Percentiles rank a stretch among this genome's conserved stretches.
These are phyloP conservation scores for Boletus tylopilopsis DNA, from an alignment of 768 basidiomycete species.

Conservation along the genomic window DNA sequence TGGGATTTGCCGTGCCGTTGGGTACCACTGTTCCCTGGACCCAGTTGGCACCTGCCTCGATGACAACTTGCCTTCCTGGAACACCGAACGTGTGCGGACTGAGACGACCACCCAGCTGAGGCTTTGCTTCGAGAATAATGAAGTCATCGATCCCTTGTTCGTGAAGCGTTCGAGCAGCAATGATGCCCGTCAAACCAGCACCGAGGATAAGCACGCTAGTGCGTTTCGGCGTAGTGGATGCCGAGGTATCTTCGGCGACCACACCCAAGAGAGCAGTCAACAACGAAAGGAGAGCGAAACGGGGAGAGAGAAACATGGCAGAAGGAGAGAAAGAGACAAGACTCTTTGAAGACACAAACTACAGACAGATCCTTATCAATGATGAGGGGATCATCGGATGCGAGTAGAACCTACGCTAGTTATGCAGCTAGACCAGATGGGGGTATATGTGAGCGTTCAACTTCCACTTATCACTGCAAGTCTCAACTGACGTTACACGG, in stretches of 20 bases:
- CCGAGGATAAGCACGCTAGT: slow-evolving; percentile 56
- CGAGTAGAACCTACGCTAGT: too few species aligned
- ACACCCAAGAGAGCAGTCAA: not conserved
- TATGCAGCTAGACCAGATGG: too few species aligned
- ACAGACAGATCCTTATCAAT: too few species aligned
- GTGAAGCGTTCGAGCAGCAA: slow-evolving; percentile 59
- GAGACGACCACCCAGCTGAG: slow-evolving; percentile 61
- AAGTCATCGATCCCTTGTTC: slow-evolving; percentile 53
- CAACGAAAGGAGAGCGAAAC: slow-evolving; percentile 4
- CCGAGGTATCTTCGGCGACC: slow-evolving; percentile 12
- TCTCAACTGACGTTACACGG: too few species aligned
- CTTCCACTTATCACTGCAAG: too few species aligned
- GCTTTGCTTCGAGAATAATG: slow-evolving; percentile 56
- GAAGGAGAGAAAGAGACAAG: not conserved
- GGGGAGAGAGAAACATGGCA: slow-evolving; percentile 12
- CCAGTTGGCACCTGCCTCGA: slow-evolving; percentile 65
- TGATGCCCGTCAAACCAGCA: slow-evolving; percentile 62
- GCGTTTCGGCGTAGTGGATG: slow-evolving; percentile 8
- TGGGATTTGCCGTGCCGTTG: slow-evolving; percentile 54
- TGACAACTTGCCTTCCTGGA: slow-evolving; percentile 32
- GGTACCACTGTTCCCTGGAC: slow-evolving; percentile 50
- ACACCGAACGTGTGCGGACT: slow-evolving; percentile 43
- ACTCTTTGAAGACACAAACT: too few species aligned
- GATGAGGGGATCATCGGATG: too few species aligned
- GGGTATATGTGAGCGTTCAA: too few species aligned